Conservation (phyloP, 768 basidiomycete genomes). For the Leucocoprinus sp. region DNA sequence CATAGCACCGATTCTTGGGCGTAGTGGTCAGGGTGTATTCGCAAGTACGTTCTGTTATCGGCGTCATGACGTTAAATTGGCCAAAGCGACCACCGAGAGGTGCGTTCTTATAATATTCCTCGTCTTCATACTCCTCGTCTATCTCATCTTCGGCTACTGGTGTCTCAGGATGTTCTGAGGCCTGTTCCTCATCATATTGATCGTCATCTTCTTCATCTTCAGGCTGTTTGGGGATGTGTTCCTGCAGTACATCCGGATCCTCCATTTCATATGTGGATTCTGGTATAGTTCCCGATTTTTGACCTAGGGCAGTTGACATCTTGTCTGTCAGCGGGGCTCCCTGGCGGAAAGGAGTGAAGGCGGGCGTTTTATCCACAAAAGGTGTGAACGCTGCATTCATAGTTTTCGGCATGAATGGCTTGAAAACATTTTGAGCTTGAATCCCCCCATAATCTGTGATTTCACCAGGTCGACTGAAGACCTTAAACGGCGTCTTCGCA, state of each 20-base stretch:
- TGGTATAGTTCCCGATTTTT: conserved; percentile 24
- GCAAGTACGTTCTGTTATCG: conserved; percentile 90
- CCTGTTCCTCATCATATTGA: conserved; percentile 16
- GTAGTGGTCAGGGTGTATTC: conserved; percentile 70
- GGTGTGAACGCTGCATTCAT: conserved; percentile 32
- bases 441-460: conserved; percentile 27
- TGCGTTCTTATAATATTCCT: conserved; percentile 34
- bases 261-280: conserved; percentile 23
- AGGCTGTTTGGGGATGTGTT: conserved; percentile 19
- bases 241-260: conserved; percentile 20
- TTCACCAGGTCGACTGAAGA: conserved; percentile 68
- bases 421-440: conserved; percentile 25
- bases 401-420: conserved; percentile 43
- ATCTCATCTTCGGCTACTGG: conserved; percentile 22
- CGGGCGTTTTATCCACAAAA: conserved; percentile 26
- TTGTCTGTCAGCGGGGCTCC: conserved; percentile 24
- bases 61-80: conserved; percentile 90
- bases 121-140: conserved; percentile 27
- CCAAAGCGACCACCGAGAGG: conserved; percentile 74
- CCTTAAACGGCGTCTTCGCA: conserved; percentile 47
- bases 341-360: conserved; percentile 31
- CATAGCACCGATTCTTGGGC: conserved; percentile 27
- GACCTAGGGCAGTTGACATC: conserved; percentile 6
- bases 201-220: conserved; percentile 23
- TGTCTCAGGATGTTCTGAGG: conserved; percentile 24